Evolutionary conservation across 2,329 filamentous ascomycete species (phyloP).

Genomic region (Rachicladosporium sp.): DNA sequence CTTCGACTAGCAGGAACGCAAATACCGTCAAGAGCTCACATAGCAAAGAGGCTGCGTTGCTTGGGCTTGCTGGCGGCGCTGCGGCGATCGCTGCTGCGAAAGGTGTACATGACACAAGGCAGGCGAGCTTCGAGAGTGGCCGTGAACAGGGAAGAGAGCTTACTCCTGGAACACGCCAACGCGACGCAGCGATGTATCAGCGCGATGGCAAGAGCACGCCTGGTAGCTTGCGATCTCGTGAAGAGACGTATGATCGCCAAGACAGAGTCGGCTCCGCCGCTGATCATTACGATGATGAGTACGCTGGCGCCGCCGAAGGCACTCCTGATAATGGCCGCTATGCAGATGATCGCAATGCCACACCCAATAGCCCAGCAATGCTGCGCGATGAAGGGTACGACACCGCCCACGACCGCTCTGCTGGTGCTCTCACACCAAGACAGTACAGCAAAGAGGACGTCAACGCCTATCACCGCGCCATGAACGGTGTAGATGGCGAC

Average conservation of each 20-base stretch:
- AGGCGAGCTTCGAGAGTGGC: slow-evolving; percentile 12
- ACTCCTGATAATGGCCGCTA: slow-evolving; percentile 24
- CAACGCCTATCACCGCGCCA: slow-evolving; percentile 37
- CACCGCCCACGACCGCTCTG: slow-evolving; percentile 45
- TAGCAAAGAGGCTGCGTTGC: slow-evolving; percentile 10
- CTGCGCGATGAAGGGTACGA: slow-evolving; percentile 85
- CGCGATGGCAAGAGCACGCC: slow-evolving; percentile 15
- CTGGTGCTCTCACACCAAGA: slow-evolving; percentile 36
- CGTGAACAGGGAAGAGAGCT: slow-evolving; percentile 6
- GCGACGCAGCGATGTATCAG: slow-evolving; percentile 19
- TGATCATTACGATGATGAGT: too few species aligned
- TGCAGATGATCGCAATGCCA: slow-evolving; percentile 11
- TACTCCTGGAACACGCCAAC: slow-evolving; percentile 24
- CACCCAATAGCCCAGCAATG: slow-evolving; percentile 41
- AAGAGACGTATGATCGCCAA: too few species aligned
- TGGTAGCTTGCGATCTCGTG: too few species aligned
- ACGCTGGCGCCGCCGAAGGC: slow-evolving; percentile 6
- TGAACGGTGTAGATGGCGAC: slow-evolving; percentile 28
- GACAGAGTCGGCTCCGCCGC: too few species aligned
- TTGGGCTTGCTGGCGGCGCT: slow-evolving; percentile 15
- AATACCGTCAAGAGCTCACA: slow-evolving; percentile 8
- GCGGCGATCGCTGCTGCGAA: slow-evolving; percentile 14
- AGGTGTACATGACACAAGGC: background rate
- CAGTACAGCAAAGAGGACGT: slow-evolving; percentile 45
- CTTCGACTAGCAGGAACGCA: slow-evolving; percentile 7